Evolutionary conservation across 2,329 filamentous ascomycete genomes (phyloP), one percentile per base, ranked within the genome.

Genomic region (Phoma sp.): DNA sequence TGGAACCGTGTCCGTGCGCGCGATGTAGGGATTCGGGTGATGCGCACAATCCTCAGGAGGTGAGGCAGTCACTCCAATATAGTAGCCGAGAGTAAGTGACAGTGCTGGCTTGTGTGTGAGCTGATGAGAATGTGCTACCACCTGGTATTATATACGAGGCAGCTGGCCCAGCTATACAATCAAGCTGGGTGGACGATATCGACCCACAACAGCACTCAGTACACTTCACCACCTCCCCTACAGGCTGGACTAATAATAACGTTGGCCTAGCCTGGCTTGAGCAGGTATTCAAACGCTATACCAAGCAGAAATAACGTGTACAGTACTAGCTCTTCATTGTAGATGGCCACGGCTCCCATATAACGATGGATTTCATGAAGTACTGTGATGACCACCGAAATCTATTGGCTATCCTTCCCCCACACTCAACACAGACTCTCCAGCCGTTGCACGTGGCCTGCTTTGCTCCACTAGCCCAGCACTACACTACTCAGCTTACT

Each of bases 21-120:
- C n/a, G n/a, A n/a, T n/a, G n/a, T n/a, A n/a, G n/a, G n/a, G n/a
- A n/a, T n/a, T n/a, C n/a, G n/a, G n/a, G n/a, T n/a, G n/a, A n/a
- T n/a, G n/a, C n/a, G n/a, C n/a, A n/a, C n/a, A n/a, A n/a, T n/a
- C n/a, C n/a, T n/a, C n/a, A 76, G 78, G 42, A 75, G 66, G 38
- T 82, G 81, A 78, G 72, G 32, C 66, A 69, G 3, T 74, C 23
- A 18, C 26, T 21, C 1, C 18, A 42, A 3, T 26, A 32, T 42
- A 28, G 39, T n/a, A 21, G 12, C 7, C 17, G 39, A 17, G 26
- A 42, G 26, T 42, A 11, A 17, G 39, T 42, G 12, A 42, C 26
- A 3, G 20, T 39, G 20, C 5, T 39, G 6, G 36, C 36, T 14
- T 15, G 12, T 12, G 17, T 39, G 14, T 39, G 36, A 9, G 36